Percentiles rank a stretch among this genome's conserved stretches.
Evolutionary conservation across 169 alveolate genomes (phyloP).

Genomic region (Plasmodium cynomolgi): DNA sequence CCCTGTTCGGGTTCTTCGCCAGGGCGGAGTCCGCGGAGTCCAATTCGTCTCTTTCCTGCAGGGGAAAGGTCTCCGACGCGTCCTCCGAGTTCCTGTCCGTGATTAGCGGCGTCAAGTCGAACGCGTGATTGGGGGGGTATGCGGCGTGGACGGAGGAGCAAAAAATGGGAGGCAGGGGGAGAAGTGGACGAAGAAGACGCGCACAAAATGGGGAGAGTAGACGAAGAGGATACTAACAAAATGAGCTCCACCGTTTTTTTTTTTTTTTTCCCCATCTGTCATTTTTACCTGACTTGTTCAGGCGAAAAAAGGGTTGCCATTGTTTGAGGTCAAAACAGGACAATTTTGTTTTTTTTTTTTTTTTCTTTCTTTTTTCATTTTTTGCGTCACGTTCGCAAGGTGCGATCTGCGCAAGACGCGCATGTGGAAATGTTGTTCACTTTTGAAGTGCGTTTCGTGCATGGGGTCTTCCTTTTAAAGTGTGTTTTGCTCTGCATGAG

Average conservation of each 20-base stretch:
- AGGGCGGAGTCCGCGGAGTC: not conserved
- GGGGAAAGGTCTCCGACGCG: not conserved
- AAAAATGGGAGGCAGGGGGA: not conserved
- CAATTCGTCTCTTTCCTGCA: not conserved
- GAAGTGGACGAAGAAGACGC: not conserved
- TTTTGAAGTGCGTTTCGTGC: not conserved
- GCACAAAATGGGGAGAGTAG: not conserved
- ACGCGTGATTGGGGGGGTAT: not conserved
- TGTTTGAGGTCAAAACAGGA: not conserved
- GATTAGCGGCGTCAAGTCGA: constrained; percentile 8
- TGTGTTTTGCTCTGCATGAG: not conserved
- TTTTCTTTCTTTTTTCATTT: too few species aligned
- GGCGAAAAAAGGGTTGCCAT: not conserved
- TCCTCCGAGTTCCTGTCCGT: constrained; percentile 55
- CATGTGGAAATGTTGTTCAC: not conserved
- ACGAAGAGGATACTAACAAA: not conserved
- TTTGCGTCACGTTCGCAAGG: not conserved
- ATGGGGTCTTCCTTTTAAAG: not conserved
- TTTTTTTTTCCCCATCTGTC: not conserved
- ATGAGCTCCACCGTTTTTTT: not conserved
- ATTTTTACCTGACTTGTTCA: not conserved
- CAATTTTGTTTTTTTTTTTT: not conserved
- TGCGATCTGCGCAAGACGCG: not conserved
- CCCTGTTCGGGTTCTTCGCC: not conserved
- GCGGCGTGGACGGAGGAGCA: not conserved